phyloP scores from a whole-genome alignment of 768 basidiomycete species.

The Phylloporus sp. region DNA sequence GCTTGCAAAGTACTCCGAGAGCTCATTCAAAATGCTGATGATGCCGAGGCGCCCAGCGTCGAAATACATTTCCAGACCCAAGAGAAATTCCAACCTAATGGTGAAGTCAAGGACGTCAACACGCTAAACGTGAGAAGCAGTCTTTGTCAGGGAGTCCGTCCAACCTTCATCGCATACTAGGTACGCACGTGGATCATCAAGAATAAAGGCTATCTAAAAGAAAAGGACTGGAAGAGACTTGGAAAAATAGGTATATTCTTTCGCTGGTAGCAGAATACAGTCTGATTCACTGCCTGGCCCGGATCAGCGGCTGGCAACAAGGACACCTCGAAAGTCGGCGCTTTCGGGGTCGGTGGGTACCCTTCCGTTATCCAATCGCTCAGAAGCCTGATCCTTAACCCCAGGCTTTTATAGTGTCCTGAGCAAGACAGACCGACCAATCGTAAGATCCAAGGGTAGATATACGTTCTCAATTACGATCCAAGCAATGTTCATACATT shows the following conservation, averaged over 20 bases:
- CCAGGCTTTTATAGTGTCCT: conserved; percentile 17
- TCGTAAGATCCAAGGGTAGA: conserved; percentile 12
- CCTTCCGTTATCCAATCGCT: neutral
- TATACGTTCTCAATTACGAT: neutral
- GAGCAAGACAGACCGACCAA: conserved; percentile 14
- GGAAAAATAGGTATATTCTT: conserved; percentile 10
- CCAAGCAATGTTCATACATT: neutral
- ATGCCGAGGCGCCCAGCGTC: conserved; percentile 35
- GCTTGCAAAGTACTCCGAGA: conserved; percentile 42
- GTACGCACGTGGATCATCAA: conserved; percentile 10
- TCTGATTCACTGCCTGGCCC: neutral
- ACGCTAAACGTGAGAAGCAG: neutral
- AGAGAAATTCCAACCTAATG: neutral
- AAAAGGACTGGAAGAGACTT: conserved; percentile 12
- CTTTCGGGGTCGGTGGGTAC: conserved; percentile 15
- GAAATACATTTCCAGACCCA: conserved; percentile 35
- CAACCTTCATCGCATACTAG: conserved; percentile 1
- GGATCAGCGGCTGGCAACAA: conserved; percentile 12
- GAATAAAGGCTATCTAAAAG: conserved; percentile 7
- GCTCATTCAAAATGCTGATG: conserved; percentile 54
- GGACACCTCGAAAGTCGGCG: conserved; percentile 12
- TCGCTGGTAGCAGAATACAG: no score
- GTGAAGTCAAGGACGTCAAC: neutral
- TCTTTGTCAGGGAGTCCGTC: neutral
- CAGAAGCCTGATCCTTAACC: neutral